phyloP scores from a whole-genome alignment of 2,329 filamentous ascomycete species.

The Colletotrichum agaves region DNA sequence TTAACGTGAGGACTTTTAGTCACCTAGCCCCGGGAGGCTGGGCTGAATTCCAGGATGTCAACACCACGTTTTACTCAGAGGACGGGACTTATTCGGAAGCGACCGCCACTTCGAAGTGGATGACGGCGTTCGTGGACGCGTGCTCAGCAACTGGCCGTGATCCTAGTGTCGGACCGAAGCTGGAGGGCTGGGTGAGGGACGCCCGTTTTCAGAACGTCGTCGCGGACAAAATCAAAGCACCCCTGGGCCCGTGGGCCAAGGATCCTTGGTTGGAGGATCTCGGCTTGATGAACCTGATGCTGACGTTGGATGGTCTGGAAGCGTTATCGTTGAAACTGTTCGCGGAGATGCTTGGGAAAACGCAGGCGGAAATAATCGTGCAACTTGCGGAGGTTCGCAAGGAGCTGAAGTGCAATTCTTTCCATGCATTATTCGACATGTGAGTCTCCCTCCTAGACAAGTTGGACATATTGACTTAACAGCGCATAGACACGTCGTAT shows the following conservation, averaged over 20 bases:
- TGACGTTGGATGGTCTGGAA: conserved; percentile 40
- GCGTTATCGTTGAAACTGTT: conserved; percentile 43
- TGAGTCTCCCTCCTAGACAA: conserved; percentile 18
- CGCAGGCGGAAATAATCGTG: conserved; percentile 41
- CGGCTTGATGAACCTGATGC: conserved; percentile 40
- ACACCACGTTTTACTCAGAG: conserved; percentile 39
- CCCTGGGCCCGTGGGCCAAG: conserved; percentile 51
- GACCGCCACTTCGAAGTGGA: conserved; percentile 37
- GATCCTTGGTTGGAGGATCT: conserved; percentile 46
- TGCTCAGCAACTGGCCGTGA: conserved; percentile 43
- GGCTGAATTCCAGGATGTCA: conserved; percentile 43
- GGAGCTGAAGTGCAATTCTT: conserved; percentile 43
- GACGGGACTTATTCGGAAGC: conserved; percentile 39
- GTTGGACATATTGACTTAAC: background rate
- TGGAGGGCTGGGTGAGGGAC: conserved; percentile 48
- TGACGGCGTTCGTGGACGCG: conserved; percentile 38
- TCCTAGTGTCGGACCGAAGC: conserved; percentile 45
- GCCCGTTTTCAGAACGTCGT: conserved; percentile 50
- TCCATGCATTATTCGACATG: conserved; percentile 43
- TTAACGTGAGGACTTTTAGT: conserved; percentile 31
- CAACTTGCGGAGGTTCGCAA: conserved; percentile 44
- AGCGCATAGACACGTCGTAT: background rate
- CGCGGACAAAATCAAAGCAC: conserved; percentile 44
- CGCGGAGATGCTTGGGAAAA: conserved; percentile 45
- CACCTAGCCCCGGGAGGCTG: conserved; percentile 50